Evolutionary conservation across 345 rosid genomes (phyloP).

Genomic region (Salix brachista): DNA sequence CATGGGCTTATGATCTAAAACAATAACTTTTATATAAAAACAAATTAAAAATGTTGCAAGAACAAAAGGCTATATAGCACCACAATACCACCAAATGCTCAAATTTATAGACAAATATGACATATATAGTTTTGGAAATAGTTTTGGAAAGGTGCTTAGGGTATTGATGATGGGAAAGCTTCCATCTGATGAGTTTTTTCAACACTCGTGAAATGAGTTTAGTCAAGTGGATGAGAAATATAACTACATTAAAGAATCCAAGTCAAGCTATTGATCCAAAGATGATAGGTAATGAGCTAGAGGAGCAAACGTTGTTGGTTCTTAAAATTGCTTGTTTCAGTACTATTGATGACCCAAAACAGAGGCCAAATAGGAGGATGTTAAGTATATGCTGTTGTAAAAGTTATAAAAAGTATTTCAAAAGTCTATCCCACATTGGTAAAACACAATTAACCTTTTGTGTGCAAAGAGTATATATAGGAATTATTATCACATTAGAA

Average conservation of each 20-base stretch:
- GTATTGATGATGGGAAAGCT: constrained; percentile 73
- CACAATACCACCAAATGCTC: constrained; percentile 76
- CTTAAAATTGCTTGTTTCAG: constrained; percentile 81
- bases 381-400: constrained; percentile 50
- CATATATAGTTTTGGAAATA: constrained; percentile 73
- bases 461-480: too few relatives aligned
- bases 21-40: too few relatives aligned
- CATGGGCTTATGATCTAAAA: too few relatives aligned
- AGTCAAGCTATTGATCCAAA: constrained; percentile 55
- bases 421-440: too few relatives aligned
- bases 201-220: constrained; percentile 59
- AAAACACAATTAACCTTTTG: too few relatives aligned
- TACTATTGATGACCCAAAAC: constrained; percentile 70
- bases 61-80: constrained; percentile 84
- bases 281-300: constrained; percentile 52
- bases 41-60: constrained; percentile 57
- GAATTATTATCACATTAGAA: too few relatives aligned
- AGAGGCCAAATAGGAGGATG: constrained; percentile 86
- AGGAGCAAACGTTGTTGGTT: constrained; percentile 73
- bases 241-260: constrained; percentile 60
- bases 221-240: constrained; percentile 76
- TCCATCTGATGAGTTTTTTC: constrained; percentile 87
- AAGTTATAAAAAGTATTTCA: too few relatives aligned
- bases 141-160: constrained; percentile 34
- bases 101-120: constrained; percentile 64